Evolutionary conservation across 176 grass and related monocot species (phyloP), one percentile per base, ranked within the genome.

Genomic region (Dendrocalamus sinicus): DNA sequence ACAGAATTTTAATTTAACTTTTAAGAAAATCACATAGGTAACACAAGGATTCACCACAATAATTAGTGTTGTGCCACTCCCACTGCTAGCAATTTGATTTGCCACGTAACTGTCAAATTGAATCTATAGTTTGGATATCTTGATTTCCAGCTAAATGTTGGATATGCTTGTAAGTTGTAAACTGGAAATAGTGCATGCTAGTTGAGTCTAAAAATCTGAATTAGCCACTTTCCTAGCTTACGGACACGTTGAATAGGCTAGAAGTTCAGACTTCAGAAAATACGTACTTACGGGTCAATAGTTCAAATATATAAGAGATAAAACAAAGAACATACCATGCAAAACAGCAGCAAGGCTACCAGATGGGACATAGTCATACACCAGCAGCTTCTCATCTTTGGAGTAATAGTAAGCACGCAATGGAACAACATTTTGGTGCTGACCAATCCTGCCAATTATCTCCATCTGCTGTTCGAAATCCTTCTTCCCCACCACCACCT

Each of bases 381-480:
- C 94, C 13, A 99, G 89, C 54, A 99, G 90, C 53, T 99, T 99
- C 67, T 99, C 96, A 88, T 99, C 96, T 65, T 99, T 99, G 63
- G 96, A 99, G 85, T 95, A 99, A 83, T 99, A 99, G 68, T 99
- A 99, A 83, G 96, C 93, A 83, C 91, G 88, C 81, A 99, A 83
- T 4, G 96, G 93, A 51, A 92, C 55, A 63, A 99, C 82, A 91
- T 96, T 94, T 48, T 91, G 90, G 57, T 99, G 96, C 55, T 89
- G 92, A 12, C 90, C 67, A 87, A 94, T 58, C 73, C 90, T 89
- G 37, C 96, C 96, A 67, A 99, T 86, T 76, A 99, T 91, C 84
- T 99, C 96, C 92, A 99, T 96, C 65, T 96, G 96, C 77, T 94
- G 93, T 71, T 99, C 93, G 32, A 98, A 99, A 51, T 99, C 96